Evolutionary conservation across 2,329 filamentous ascomycete species (phyloP), one percentile per base, ranked within the genome.

Genomic region (Calonectria pauciramosa): DNA sequence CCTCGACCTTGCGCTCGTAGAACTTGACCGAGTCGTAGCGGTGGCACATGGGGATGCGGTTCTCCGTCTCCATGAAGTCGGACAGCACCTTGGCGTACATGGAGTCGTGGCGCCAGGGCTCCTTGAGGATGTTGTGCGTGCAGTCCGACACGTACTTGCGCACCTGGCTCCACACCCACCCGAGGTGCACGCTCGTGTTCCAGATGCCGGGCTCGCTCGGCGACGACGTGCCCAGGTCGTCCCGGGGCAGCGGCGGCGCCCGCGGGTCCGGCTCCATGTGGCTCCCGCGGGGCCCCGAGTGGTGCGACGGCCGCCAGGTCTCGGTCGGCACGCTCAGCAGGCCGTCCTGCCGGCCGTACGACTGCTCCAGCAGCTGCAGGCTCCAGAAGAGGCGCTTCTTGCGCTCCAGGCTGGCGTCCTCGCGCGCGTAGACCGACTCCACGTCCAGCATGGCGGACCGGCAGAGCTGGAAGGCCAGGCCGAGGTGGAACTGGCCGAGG

Each of bases 11-110:
- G 44, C 88, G 87, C 72, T 89, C 86, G 59, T 88, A 89, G 56
- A 90, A 90, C 67, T 88, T 89, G 75, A 88, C 88, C 0, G 87
- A 86, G 79, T 90, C 88, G 74, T 90, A 90, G 14, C 89, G 86
- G 77, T 90, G 88, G 70, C 87, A 89, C 75, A 88, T 87, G 7
- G 88, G 86, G 38, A 87, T 87, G 23, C 85, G 80, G 77, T 87
- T 89, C 77, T 90, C 88, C 4, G 87, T 86, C 77, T 89, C 88
- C 76, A 89, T 89, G 10, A 90, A 86, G 75, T 90, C 88, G 1
- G 88, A 89, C 0, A 88, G 81, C 0, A 90, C 86, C 76, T 86
- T 86, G 59, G 88, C 84, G 78, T 90, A 90, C 83, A 86, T 87
- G 0, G 88, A 90, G 79, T 90, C 88, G 75, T 88, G 85, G 18